phyloP scores from a whole-genome alignment of 176 grass and related monocot species.

The Miscanthus lutarioriparius region DNA sequence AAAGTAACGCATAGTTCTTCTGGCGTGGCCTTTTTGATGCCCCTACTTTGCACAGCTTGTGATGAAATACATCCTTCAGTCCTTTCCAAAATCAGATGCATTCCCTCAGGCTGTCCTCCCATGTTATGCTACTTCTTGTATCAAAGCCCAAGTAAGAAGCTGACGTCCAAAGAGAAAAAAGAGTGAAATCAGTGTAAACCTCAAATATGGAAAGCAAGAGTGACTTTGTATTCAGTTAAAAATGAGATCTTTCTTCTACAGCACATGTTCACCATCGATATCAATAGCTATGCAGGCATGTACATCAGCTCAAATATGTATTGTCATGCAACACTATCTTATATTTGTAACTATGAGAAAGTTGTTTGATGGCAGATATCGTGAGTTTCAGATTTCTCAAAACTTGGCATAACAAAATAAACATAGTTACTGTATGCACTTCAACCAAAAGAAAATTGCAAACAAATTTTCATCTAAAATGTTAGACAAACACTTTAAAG shows the following conservation, averaged over 20 bases:
- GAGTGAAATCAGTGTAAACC: not conserved
- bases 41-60: not conserved
- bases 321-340: not conserved
- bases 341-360: too few relatives aligned
- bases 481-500: too few relatives aligned
- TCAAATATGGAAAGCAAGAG: not conserved
- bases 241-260: not conserved
- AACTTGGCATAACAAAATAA: too few relatives aligned
- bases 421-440: too few relatives aligned
- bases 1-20: not conserved
- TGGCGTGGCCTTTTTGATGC: not conserved
- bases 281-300: not conserved
- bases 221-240: not conserved
- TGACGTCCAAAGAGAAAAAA: not conserved
- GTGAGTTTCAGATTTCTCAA: too few relatives aligned
- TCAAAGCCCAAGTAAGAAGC: conserved; percentile 8
- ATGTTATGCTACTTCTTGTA: not conserved
- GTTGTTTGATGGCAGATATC: too few relatives aligned
- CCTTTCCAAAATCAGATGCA: not conserved
- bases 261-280: conserved; percentile 9
- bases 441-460: too few relatives aligned
- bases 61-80: conserved; percentile 6
- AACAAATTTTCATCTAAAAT: too few relatives aligned
- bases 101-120: not conserved
- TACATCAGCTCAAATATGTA: not conserved